A percentile compares a stretch with the other conserved stretches of the same genome.
These are phyloP conservation scores for Claviceps sp. DNA, from an alignment of 2,329 filamentous ascomycete species.

Conservation along the genomic window DNA sequence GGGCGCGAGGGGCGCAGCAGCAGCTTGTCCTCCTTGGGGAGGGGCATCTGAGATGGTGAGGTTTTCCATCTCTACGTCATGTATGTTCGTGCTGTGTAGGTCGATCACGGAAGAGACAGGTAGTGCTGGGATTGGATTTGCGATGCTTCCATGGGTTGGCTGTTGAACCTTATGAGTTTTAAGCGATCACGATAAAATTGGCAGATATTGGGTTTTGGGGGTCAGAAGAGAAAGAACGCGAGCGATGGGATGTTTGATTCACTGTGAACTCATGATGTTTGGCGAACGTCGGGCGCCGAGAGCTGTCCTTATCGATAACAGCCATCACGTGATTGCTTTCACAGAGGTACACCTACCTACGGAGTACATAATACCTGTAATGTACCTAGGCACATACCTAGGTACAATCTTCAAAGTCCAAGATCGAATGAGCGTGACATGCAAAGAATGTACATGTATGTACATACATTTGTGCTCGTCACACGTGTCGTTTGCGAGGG, in stretches of 20 bases:
- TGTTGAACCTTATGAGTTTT: neutral
- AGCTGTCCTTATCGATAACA: constrained; percentile 3
- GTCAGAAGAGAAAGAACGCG: neutral
- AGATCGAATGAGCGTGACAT: constrained; percentile 5
- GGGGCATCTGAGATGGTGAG: constrained; percentile 36
- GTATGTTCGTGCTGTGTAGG: neutral
- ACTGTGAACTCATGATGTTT: neutral
- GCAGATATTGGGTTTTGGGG: neutral
- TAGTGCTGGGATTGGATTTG: neutral
- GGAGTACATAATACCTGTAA: too few relatives aligned
- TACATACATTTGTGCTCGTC: neutral
- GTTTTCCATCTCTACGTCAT: constrained; percentile 36
- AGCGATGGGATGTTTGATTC: neutral
- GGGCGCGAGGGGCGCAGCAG: constrained; percentile 16
- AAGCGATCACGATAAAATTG: neutral
- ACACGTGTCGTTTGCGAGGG: neutral
- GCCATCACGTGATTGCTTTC: neutral
- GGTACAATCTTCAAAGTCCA: too few relatives aligned
- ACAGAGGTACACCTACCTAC: too few relatives aligned
- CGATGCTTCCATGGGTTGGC: neutral
- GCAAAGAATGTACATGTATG: constrained; percentile 3
- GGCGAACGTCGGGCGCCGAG: neutral
- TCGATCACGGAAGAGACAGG: constrained; percentile 3
- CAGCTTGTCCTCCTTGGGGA: constrained; percentile 23
- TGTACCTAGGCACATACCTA: too few relatives aligned